phyloP scores from a whole-genome alignment of 352 stramenopile species.

The Globisporangium irregulare region DNA sequence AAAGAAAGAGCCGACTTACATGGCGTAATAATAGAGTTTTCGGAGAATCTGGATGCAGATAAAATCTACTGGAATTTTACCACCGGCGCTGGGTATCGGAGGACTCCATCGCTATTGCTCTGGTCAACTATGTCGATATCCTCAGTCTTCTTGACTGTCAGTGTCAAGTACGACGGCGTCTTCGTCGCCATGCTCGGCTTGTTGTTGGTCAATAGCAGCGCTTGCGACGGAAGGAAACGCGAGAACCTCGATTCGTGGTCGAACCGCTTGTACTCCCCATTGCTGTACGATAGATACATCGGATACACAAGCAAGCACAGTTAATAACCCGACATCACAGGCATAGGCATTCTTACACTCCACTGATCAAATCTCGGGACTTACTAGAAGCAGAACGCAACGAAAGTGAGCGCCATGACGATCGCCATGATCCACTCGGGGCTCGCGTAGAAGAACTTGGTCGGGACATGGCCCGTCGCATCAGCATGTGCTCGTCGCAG shows the following conservation, averaged over 20 bases:
- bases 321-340: neutral
- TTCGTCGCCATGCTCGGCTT: neutral
- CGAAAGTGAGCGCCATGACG: constrained; percentile 34
- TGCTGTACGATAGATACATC: constrained; percentile 11
- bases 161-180: neutral
- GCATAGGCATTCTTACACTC: no score
- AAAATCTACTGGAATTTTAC: neutral
- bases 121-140: neutral
- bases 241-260: constrained; percentile 14
- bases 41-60: no score
- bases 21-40: no score
- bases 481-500: constrained; percentile 35
- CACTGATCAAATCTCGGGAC: neutral
- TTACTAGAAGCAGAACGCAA: constrained; percentile 35
- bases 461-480: constrained; percentile 25
- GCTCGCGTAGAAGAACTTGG: constrained; percentile 41
- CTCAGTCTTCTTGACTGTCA: neutral
- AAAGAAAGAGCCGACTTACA: no score
- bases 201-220: neutral
- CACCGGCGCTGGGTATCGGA: neutral
- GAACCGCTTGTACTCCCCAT: constrained; percentile 33
- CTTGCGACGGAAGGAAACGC: neutral
- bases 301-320: neutral
- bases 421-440: constrained; percentile 53
- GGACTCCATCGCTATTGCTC: neutral